Base-by-base conservation (phyloP, 2,329 filamentous ascomycete species). In the Colletotrichum endophyticum region DNA sequence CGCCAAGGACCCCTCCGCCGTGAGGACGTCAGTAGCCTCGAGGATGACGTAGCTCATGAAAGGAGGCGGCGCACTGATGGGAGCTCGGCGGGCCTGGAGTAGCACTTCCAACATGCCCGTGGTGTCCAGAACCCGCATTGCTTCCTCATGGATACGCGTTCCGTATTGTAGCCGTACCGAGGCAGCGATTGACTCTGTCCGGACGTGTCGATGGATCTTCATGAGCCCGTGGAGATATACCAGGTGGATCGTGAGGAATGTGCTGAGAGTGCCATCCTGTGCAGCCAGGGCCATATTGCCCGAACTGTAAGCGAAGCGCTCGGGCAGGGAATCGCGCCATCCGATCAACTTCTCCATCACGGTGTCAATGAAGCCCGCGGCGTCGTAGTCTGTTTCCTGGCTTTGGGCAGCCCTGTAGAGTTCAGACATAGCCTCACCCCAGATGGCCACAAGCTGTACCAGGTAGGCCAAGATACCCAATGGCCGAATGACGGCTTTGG, bases 21-120 rank as follows among this genome's bases (percentile, higher is more conserved):
- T 91, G 72, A 95, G 86, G 2, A 94, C 90, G 79, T 95, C 94
- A 39, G 93, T 87, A 0, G 93, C 93, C 64, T 92, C 89, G 39
- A 92, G 85, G 28, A 94, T 88, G 8, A 90, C 89, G 78, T 91
- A 91, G n/a, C 91, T 91, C 22, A 91, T 86, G 77, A 93, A 92
- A 0, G 93, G 92, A n/a, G 89, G 90, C 1, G 91, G 89, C 56
- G 90, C 88, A 66, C 79, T 83, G 66, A 84, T 69, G 7, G 82
- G 79, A 13, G 79, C 82, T 39, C 83, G 80, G 3, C 83, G 80
- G 15, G 80, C 80, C 25, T 82, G 81, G 53, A 84, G 81, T 34
- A 87, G 79, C 63, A 83, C 82, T 28, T 87, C 84, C 30, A 90
- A 80, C 22, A 82, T 83, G 63, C 87, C 84, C 12, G 85, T 81